Base-by-base conservation (phyloP, 257 asterid genomes). In the Verbena officinalis region DNA sequence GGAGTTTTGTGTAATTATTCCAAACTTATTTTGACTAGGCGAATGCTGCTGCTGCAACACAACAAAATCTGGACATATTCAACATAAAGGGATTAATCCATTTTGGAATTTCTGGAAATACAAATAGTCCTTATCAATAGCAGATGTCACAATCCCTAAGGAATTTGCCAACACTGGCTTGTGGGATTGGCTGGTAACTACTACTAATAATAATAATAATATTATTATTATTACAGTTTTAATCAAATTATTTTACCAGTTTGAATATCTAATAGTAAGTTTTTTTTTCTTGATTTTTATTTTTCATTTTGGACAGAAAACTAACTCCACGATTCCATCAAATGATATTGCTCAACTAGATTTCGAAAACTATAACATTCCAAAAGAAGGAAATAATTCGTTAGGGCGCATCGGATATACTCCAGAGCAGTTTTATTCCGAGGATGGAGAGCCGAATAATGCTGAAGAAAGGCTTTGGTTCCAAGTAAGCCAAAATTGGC, bases 31-130 rank as follows among this genome's bases (percentile, higher is more conserved):
- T 17, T 59, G 12, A 22, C 55, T 64, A 86, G 95, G 87, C 81
- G 43, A 87, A 87, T 84, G 95, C 86, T 39, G 95, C 87, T 36
- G 77, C 82, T 62, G 83, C 84, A 71, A 84, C 95, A 38, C 95
- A 87, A 17, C 95, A 87, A 67, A 75, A 80, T 84, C 5, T 84
- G 83, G 95, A 87, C 55, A 45, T 72, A 6, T 87, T 87, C 59
- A 30, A 77, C 62, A 55, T 80, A 4, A 33, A 21, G 27, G 91
- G 95, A 38, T 24, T 87, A 34, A 51, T 87, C 17, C 91, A 84
- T 62, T 82, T 84, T 55, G 91, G 95, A 14, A 84, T 87, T 7
- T 71, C 89, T 34, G 95, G 95, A 15, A 87, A 81, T 69, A 76
- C 77, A 27, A 82, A 87, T 64, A 64, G 58, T 57, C 95, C 21